Conservation (phyloP, 2,329 filamentous ascomycete species). For the Eutypa lata region DNA sequence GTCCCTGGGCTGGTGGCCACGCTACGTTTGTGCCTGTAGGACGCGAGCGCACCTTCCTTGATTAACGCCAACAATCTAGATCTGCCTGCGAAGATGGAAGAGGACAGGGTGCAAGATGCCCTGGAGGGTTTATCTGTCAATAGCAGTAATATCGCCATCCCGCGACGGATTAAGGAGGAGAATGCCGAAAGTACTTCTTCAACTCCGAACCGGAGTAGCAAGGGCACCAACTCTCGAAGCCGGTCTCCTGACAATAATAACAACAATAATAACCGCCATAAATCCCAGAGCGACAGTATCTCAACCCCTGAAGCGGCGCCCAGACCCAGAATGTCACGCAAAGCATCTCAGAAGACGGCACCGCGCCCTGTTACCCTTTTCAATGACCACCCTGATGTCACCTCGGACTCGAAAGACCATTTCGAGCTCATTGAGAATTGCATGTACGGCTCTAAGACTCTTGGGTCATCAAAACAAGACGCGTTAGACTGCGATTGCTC, state of each 20-base stretch:
- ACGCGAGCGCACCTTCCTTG: conserved; percentile 1
- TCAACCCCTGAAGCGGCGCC: conserved; percentile 50
- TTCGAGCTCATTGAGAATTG: conserved; percentile 84
- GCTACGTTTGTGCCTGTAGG: conserved; percentile 2
- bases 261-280: conserved; percentile 42
- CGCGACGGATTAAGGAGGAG: conserved; percentile 36
- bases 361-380: conserved; percentile 65
- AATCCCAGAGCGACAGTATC: conserved; percentile 45
- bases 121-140: conserved; percentile 44
- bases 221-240: conserved; percentile 39
- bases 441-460: conserved; percentile 85
- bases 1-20: conserved; percentile 1
- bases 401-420: conserved; percentile 67
- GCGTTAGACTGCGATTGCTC: conserved; percentile 90
- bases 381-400: conserved; percentile 72
- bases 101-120: conserved; percentile 26
- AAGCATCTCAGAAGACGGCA: conserved; percentile 67
- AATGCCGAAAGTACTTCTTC: conserved; percentile 32
- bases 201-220: conserved; percentile 36
- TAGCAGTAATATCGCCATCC: conserved; percentile 23
- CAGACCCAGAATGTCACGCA: conserved; percentile 69
- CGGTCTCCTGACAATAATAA: conserved; percentile 39
- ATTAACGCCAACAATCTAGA: conserved; percentile 4
- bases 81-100: conserved; percentile 24
- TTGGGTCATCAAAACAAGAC: conserved; percentile 88